Evolutionary conservation across 2,329 filamentous ascomycete species (phyloP), one percentile per base, ranked within the genome.

Genomic region (Leptographium radiaticola): DNA sequence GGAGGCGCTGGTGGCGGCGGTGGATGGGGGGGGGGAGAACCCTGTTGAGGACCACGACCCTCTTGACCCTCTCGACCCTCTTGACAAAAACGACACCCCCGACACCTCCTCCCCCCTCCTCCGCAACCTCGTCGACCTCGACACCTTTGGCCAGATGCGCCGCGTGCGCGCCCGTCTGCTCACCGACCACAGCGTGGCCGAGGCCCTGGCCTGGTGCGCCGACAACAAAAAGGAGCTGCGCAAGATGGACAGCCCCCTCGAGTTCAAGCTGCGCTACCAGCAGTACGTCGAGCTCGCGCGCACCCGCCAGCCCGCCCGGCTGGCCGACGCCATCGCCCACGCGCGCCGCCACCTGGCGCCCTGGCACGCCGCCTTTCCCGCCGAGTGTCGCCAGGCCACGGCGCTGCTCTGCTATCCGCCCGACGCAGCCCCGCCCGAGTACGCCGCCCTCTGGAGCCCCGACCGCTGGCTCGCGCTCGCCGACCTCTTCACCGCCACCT

Each of bases 201-300:
- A 94, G 62, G 90, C 89, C 25, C 69, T 98, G 53, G 79, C 81
- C 13, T 98, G 93, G 93, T 96, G 93, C 66, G 80, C 76, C 16
- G 91, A 97, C 63, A 95, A 96, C 68, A 93, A 94, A 68, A 90
- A 91, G 63, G 86, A 90, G 58, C 71, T 98, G 56, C 87, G 89
- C 64, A 95, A 93, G 74, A 85, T 87, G 69, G 84, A 89, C 76
- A 89, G 84, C 63, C 87, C 86, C 60, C 77, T 98, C 16, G 93
- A 98, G 68, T 95, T 95, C 64, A 88, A 95, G 75, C 78, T 98
- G 45, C 84, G 93, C 13, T 77, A 94, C 62, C 93, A 98, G 67
- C 90, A 97, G 66, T 97, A 90, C 66, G 90, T 97, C 62, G 93
- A 97, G 68, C 76, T 97, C 57, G 81, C 95, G 56, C 77, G 91